Evolutionary conservation across 1,139 yeast species (phyloP), one percentile per base, ranked within the genome.

Genomic region (Pichia sp.): DNA sequence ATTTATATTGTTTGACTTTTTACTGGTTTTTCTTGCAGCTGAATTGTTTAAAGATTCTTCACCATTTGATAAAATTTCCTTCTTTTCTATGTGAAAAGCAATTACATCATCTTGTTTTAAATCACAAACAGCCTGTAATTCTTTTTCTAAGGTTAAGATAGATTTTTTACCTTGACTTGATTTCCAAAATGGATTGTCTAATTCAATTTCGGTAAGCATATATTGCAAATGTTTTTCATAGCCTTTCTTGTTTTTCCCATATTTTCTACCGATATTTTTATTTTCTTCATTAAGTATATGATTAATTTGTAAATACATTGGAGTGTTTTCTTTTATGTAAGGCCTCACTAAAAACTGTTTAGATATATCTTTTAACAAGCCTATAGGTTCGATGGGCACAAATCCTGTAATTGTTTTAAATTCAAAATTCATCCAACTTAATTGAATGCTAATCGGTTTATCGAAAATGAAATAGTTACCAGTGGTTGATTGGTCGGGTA

Each of bases 291-390:
- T 40, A 1, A 53, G 32, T 2, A 50, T 26, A 24, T 61, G 55
- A 23, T 45, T 37, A 2, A 59, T 41, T 22, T 48, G 29, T 11
- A 42, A 46, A 34, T 50, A 49, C 4, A 51, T 51, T 5, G 57
- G 53, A 1, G 66, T 56, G 1, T 63, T 62, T 2, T 73, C 66
- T 6, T 73, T 68, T 2, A 84, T 61, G 53, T 74, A 81, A 0
- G 97, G 97, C 55, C 77, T 81, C 1, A 89, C 97, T 30, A 89
- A 65, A 50, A 68, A 81, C 55, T 83, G 92, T 5, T 67, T 66
- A 1, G 89, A 65, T 3, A 74, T 60, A 3, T 65, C 50, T 43
- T 62, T 62, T 76, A 64, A 66, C 60, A 80, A 55, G 48, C 83
- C 87, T 11, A 68, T 63, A 12, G 77, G 71, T 31, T 69, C 65